Evolutionary conservation across 2,329 filamentous ascomycete species (phyloP), one percentile per base, ranked within the genome.

Genomic region (Sporothrix protearum): DNA sequence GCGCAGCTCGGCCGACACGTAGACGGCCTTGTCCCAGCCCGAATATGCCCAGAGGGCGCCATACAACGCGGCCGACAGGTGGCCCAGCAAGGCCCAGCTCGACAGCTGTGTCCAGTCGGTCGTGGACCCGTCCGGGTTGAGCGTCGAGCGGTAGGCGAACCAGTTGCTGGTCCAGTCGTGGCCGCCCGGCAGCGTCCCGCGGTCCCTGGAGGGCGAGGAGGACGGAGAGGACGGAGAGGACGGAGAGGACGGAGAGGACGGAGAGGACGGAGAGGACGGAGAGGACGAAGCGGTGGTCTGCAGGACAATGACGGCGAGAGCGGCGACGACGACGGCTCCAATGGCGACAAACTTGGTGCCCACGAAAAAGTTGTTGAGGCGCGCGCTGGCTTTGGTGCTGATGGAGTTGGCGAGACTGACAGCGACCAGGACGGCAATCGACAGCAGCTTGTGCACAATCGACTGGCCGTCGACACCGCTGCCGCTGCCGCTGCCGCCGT

Each of bases 41-140:
- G 86, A 88, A 72, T 89, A 91, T 0, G 86, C 88, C 88, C 88
- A 91, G 0, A 90, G 76, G 0, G 86, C 87, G 0, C 85, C 88
- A 74, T 90, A 90, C 0, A 90, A 80, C 0, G 88, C 88, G 0
- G 87, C 84, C 2, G 86, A 87, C 71, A 86, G 85, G 74, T 89
- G 85, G 0, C 88, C 88, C 33, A 89, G 83, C 12, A 86, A 81
- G 71, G 88, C 86, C 88, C 88, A 90, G 36, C 81, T 77, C 5
- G 82, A 80, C 55, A 90, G 75, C 1, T 76, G 73, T 0, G 77
- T 76, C 86, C 86, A 88, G 51, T 86, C 81, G 0, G 82, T 85
- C 39, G 79, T 78, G 12, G 78, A 81, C 0, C 85, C 85, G 64
- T 87, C 85, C 0, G 85, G 85, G 51, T 83, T 81, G 9, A 83